A percentile compares a stretch with the other conserved stretches of the same genome.
Evolutionary conservation across 805 yeast genomes (phyloP).

Genomic region (Schwanniomyces polymorphus): DNA sequence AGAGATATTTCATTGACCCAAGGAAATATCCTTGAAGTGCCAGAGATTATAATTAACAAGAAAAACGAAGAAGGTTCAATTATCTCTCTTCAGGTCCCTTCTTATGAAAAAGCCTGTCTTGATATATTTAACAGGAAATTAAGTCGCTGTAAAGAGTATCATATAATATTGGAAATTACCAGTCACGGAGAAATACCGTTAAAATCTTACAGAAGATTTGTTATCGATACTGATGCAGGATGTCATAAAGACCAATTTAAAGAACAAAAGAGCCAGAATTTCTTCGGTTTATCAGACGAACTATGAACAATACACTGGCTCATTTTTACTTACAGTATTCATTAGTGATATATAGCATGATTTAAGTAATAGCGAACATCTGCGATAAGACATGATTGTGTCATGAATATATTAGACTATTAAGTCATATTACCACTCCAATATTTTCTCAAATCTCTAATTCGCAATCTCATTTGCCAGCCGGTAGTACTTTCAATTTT

Average conservation of each 20-base stretch:
- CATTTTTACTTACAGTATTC: neutral
- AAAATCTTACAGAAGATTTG: neutral
- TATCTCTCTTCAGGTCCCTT: neutral
- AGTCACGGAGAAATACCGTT: neutral
- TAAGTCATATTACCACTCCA: slow-evolving; percentile 12
- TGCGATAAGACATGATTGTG: too few species aligned
- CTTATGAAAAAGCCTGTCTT: neutral
- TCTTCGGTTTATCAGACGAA: neutral
- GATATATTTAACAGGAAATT: neutral
- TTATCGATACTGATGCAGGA: neutral
- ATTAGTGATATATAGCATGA: too few species aligned
- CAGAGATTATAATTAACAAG: neutral
- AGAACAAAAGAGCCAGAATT: neutral
- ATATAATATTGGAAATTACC: neutral
- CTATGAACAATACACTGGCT: neutral
- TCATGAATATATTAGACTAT: neutral
- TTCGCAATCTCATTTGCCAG: slow-evolving; percentile 30
- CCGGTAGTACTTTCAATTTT: slow-evolving; percentile 27
- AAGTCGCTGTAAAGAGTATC: neutral
- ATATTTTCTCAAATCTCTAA: slow-evolving; percentile 21
- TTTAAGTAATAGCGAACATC: too few species aligned
- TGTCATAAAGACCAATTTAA: neutral
- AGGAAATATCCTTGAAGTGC: slow-evolving; percentile 17
- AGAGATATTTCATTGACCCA: slow-evolving; percentile 17
- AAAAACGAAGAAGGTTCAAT: neutral